These are phyloP conservation scores for Cercospora citrullina DNA, from an alignment of 2,329 filamentous ascomycete species.

Conservation along the genomic window DNA sequence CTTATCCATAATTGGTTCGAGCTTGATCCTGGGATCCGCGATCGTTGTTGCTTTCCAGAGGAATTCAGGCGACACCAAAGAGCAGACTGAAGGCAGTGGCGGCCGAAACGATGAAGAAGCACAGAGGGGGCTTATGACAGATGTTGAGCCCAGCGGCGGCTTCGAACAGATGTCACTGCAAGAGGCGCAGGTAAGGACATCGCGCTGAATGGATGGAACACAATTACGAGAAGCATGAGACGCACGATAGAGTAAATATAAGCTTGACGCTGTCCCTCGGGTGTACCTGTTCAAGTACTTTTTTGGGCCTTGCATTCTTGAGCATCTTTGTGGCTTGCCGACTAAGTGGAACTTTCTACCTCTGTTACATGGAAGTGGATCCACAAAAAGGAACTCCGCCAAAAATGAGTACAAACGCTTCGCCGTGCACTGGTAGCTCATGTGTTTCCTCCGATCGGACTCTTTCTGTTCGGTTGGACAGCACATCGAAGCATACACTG, in stretches of 20 bases:
- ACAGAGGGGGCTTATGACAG: conserved; percentile 25
- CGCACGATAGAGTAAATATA: not conserved
- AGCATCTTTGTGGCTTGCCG: conserved; percentile 44
- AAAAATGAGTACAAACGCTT: conserved; percentile 33
- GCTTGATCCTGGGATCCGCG: conserved; percentile 64
- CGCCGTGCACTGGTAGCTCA: conserved; percentile 35
- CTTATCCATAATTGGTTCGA: conserved; percentile 61
- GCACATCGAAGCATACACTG: conserved; percentile 38
- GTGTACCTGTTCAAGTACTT: conserved; percentile 61
- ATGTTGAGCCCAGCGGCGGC: conserved; percentile 14
- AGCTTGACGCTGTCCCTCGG: conserved; percentile 63
- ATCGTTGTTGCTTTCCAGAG: conserved; percentile 63
- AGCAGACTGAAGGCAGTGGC: conserved; percentile 15
- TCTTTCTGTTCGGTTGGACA: conserved; percentile 41
- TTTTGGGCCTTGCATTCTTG: conserved; percentile 46
- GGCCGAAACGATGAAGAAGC: conserved; percentile 30
- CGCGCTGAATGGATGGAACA: not conserved
- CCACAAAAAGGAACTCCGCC: conserved; percentile 30
- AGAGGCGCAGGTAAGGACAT: not conserved
- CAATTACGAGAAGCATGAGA: not conserved
- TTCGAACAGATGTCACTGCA: not conserved
- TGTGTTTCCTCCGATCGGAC: conserved; percentile 36
- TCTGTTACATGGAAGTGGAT: conserved; percentile 30
- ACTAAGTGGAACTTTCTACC: conserved; percentile 25
- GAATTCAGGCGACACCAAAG: conserved; percentile 14